Evolutionary conservation across 2,329 filamentous ascomycete genomes (phyloP).

Genomic region (Hymenotorrendiella dingleyae): DNA sequence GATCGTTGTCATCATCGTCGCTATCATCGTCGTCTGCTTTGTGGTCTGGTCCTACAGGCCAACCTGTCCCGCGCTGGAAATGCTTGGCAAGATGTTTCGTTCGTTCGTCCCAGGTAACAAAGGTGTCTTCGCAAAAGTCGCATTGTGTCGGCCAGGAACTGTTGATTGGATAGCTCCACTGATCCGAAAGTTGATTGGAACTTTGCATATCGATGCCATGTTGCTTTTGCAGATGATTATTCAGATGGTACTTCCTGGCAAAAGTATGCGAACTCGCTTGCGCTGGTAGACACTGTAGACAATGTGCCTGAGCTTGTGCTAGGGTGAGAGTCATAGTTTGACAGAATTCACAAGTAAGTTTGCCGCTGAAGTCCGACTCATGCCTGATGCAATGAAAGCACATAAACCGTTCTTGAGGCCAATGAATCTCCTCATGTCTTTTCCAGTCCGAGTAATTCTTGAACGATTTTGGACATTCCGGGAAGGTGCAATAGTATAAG

Average conservation of each 20-base stretch:
- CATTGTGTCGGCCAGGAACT: slow-evolving; percentile 15
- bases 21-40: slow-evolving; percentile 1
- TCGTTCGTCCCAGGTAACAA: slow-evolving; percentile 12
- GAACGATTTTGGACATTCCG: background rate
- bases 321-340: background rate
- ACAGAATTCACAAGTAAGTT: slow-evolving; percentile 10
- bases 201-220: slow-evolving; percentile 7
- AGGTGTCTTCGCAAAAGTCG: slow-evolving; percentile 7
- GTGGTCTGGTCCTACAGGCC: background rate
- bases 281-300: slow-evolving; percentile 10
- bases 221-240: slow-evolving; percentile 11
- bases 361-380: background rate
- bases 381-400: slow-evolving; percentile 10
- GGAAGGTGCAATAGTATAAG: background rate
- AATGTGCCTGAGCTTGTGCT: slow-evolving; percentile 4
- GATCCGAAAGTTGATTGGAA: slow-evolving; percentile 4
- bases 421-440: slow-evolving; percentile 17
- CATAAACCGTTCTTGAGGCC: slow-evolving; percentile 14
- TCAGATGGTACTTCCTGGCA: slow-evolving; percentile 13
- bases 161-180: slow-evolving; percentile 11
- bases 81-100: slow-evolving; percentile 14
- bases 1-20: slow-evolving; percentile 6
- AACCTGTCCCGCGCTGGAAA: slow-evolving; percentile 4
- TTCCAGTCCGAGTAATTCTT: slow-evolving; percentile 7
- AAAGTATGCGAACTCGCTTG: slow-evolving; percentile 8